Percentiles rank a stretch among this genome's conserved stretches.
Evolutionary conservation across 2,329 filamentous ascomycete genomes (phyloP).

Genomic region (Aspergillus spinulosporus): DNA sequence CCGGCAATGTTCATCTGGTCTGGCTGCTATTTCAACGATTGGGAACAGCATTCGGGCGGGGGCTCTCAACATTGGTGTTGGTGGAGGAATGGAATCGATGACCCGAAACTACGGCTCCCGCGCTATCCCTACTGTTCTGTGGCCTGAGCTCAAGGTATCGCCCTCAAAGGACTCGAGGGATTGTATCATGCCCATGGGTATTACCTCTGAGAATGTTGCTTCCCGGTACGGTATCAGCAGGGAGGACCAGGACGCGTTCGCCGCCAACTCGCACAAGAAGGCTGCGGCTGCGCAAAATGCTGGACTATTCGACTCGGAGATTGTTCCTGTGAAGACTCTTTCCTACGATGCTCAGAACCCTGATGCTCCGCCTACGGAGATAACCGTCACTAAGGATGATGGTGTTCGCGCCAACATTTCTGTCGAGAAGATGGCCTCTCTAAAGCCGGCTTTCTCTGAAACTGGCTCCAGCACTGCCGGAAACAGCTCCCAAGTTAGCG

Average conservation of each 20-base stretch:
- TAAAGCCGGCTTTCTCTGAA: constrained; percentile 81
- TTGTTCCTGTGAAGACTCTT: constrained; percentile 73
- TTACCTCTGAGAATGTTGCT: constrained; percentile 88
- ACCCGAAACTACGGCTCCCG: constrained; percentile 81
- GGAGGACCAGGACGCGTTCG: constrained; percentile 79
- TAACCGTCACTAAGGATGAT: constrained; percentile 77
- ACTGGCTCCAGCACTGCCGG: constrained; percentile 80
- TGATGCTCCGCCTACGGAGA: constrained; percentile 55
- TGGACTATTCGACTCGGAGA: constrained; percentile 75
- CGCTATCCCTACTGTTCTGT: constrained; percentile 81
- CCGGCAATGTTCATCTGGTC: constrained; percentile 76
- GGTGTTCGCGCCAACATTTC: constrained; percentile 71
- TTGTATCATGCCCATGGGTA: constrained; percentile 92
- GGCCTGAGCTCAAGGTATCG: constrained; percentile 69
- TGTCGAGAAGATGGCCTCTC: constrained; percentile 68
- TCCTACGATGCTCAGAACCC: constrained; percentile 65
- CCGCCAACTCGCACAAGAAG: constrained; percentile 70
- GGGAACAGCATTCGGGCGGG: constrained; percentile 75
- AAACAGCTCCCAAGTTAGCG: constrained; percentile 81
- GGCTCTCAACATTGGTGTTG: constrained; percentile 72
- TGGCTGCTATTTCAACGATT: constrained; percentile 74
- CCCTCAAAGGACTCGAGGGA: constrained; percentile 70
- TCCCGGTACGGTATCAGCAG: constrained; percentile 70
- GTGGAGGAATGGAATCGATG: constrained; percentile 95
- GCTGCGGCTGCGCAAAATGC: constrained; percentile 68